Evolutionary conservation across 2,329 filamentous ascomycete genomes (phyloP), one percentile per base, ranked within the genome.

Genomic region (Botrytis aclada): DNA sequence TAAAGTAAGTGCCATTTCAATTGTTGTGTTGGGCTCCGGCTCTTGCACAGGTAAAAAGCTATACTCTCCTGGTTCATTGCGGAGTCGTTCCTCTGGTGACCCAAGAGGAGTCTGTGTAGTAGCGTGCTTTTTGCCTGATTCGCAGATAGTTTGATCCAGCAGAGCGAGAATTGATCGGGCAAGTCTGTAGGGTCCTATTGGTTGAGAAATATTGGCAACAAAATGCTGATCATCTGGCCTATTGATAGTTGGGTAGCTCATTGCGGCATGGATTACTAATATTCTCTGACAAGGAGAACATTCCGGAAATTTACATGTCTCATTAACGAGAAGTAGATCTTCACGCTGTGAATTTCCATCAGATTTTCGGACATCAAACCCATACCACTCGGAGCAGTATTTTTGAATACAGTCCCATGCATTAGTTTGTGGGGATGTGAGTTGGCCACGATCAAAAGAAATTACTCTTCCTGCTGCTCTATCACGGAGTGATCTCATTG

Each of bases 311-410:
- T 16, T 77, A 39, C 39, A 79, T 39, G 62, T 78, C 34, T 71
- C 70, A 25, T 66, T 66, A 5, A 67, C 37, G 16, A 71, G 37
- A 58, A 66, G 61, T 45, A 73, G 12, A 54, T 73, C 71, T 25
- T 25, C 66, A 14, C 34, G 25, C 75, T 47, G 74, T 73, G 47
- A 10, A 56, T 32, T 54, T 63, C 74, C 32, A 75, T 60, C 16
- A 34, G 29, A 60, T 4, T 47, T 37, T 20, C 22, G 34, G 2
- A 66, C 29, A 37, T 72, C 51, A 61, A 80, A 78, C 1, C 77
- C 78, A 70, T 78, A 80, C 79, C 79, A 80, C 37, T 78, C 75
- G 8, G 69, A 69, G 43, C 77, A 79, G 70, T 80, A 80, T 39
- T 54, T 74, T 60, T 76, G 64, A 32, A 79, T 77, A 69, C 75